Evolutionary conservation across 2,329 filamentous ascomycete species (phyloP), one percentile per base, ranked within the genome.

Genomic region (Stagonosporopsis cucurbitacearum): DNA sequence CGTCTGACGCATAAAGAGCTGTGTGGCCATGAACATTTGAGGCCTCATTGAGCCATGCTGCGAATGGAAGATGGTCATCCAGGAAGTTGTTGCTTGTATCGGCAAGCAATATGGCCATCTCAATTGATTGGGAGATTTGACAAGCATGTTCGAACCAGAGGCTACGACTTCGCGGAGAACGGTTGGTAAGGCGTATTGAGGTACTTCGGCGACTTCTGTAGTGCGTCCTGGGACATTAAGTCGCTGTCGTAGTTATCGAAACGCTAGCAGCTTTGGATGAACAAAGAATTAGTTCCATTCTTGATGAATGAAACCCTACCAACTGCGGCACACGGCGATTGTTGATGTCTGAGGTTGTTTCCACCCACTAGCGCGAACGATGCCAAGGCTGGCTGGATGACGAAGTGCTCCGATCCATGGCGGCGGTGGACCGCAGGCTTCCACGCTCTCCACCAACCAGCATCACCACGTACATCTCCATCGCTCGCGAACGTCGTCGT

Each of bases 351-450:
- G 13, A 33, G 41, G 41, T 22, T 15, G 17, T n/a, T 3, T 33
- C 25, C 28, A 32, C 23, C 25, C 23, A 11, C 43, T 46, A 53
- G 50, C 35, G 42, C 28, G 42, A 30, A 28, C 32, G 7, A 15
- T 22, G 42, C 42, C 42, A 47, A 53, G 35, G 23, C 41, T 22
- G 19, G 50, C 33, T 22, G 19, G 50, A 52, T 50, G 46, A 55
- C 46, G 52, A 50, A 40, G 41, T 26, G 25, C 39, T 36, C 35
- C 22, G n/a, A 49, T n/a, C 39, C 44, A 48, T 48, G 41, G 41
- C 52, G 51, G 51, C 51, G 52, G 46, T 55, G 46, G 46, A 45
- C 20, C 28, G 30, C 30, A 56, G 36, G 42, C 47, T 17, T 33
- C 40, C 42, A 51, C 47, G 36, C 25, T 45, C 17, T 23, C 33